Evolutionary conservation across 2,329 filamentous ascomycete species (phyloP).

Genomic region (Pezicula carpinea): DNA sequence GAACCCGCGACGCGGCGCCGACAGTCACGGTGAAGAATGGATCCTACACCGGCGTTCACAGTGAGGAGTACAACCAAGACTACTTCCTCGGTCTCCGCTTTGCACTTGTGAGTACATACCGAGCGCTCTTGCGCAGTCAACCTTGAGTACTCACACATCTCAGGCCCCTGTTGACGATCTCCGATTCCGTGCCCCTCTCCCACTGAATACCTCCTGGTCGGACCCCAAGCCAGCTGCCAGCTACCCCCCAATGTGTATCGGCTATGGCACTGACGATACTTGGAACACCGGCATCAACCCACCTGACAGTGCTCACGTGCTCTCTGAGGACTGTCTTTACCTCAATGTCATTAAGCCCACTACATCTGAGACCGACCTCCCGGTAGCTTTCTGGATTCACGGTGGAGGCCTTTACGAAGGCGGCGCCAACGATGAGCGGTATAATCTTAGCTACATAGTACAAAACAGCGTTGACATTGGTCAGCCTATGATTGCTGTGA

Average conservation of each 20-base stretch:
- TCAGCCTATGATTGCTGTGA: slow-evolving; percentile 41
- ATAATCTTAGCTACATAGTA: slow-evolving; percentile 19
- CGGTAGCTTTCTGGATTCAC: slow-evolving; percentile 54
- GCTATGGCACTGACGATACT: slow-evolving; percentile 19
- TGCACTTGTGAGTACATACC: slow-evolving; percentile 9
- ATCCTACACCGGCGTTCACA: slow-evolving; percentile 16
- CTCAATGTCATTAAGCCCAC: slow-evolving; percentile 48
- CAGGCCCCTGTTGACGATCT: slow-evolving; percentile 20
- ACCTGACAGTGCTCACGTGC: slow-evolving; percentile 3
- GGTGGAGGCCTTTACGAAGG: slow-evolving; percentile 37
- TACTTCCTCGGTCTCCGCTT: slow-evolving; percentile 23
- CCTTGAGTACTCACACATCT: neutral
- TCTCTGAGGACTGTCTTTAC: slow-evolving; percentile 47
- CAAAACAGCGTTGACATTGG: slow-evolving; percentile 35
- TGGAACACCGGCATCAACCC: neutral
- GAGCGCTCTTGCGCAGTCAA: neutral
- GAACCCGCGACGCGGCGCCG: slow-evolving; percentile 2
- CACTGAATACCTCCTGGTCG: slow-evolving; percentile 17
- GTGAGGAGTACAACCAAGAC: slow-evolving; percentile 18
- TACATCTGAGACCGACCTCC: slow-evolving; percentile 27
- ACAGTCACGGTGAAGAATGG: slow-evolving; percentile 20
- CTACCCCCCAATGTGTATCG: slow-evolving; percentile 19
- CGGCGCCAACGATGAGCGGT: slow-evolving; percentile 14
- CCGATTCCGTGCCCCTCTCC: slow-evolving; percentile 15
- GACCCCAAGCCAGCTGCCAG: slow-evolving; percentile 8